Percentiles rank a stretch among this genome's conserved stretches.
Evolutionary conservation across 148 eudicot genomes (phyloP).

Genomic region (Rhododendron vialii): DNA sequence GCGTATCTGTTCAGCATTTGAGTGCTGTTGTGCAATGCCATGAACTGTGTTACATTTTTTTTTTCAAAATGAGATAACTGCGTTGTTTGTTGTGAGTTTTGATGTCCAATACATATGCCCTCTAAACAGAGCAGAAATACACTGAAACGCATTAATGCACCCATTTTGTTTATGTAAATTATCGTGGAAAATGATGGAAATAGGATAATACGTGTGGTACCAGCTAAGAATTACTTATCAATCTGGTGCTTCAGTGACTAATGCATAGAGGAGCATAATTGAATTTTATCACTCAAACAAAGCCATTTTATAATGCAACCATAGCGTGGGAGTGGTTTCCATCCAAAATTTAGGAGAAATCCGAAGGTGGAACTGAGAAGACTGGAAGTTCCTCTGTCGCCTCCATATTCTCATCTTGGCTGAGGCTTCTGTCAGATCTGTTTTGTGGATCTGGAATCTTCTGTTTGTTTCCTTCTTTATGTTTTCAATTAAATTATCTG

Average conservation of each 20-base stretch:
- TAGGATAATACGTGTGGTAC: not conserved
- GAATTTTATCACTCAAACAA: not conserved
- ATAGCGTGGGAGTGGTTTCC: slow-evolving; percentile 5
- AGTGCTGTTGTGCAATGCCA: not conserved
- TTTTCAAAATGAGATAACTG: not conserved
- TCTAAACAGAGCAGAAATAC: not conserved
- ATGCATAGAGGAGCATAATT: slow-evolving; percentile 1
- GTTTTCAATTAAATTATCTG: not conserved
- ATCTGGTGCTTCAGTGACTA: not conserved
- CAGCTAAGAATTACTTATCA: not conserved
- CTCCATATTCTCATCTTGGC: not conserved
- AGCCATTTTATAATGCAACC: not conserved
- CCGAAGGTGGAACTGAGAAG: not conserved
- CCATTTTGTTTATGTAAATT: not conserved
- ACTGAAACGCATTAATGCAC: not conserved
- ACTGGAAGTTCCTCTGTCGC: not conserved
- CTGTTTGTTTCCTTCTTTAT: not conserved
- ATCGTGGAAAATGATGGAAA: not conserved
- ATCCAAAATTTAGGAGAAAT: not conserved
- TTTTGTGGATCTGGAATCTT: not conserved
- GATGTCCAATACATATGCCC: not conserved
- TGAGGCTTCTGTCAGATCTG: not conserved
- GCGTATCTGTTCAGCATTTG: not conserved
- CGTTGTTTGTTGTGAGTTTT: not conserved
- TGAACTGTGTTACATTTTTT: not conserved